Base-by-base conservation (phyloP, 108 stramenopile genomes). In the Nitzschia palea region DNA sequence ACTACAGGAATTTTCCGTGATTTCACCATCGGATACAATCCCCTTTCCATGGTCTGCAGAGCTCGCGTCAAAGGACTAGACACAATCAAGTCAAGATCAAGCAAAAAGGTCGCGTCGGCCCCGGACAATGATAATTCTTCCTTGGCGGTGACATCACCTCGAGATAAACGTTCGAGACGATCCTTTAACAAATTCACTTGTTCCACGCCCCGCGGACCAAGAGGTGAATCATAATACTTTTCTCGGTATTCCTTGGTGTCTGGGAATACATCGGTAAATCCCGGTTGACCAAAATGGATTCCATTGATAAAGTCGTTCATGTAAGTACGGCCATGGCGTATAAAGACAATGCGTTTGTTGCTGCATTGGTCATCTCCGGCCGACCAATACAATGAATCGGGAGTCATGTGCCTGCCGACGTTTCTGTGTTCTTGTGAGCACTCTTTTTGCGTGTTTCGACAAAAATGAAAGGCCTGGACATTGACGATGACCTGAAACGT, bases 301-400 rank as follows among this genome's bases (percentile, higher is more conserved):
- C 83, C 83, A 18, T 67, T 71, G 20, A 86, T 61, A 51, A 77
- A 78, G 44, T 86, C 85, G 44, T 86, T 86, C 85, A 86, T 86
- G 54, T 77, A 80, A 1, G 85, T 80, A 34, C 75, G 73, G 8
- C 81, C 85, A 68, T 86, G 85, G 0, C 85, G 80, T 20, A 86
- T 75, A 4, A 80, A 74, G 28, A 78, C 54, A 31, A 74, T 62
- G 32, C 59, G 58, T 53, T 74, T 74, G 27, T 48, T 34, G 17
- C 56, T 34, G 51, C 51, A 9, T 22, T n/a, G 9, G 6, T 52
- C 17, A n/a, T 52, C 17, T 9, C 51, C 17, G 51, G 20, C 51
- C 51, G 51, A 12, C n/a, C 14, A 56, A 34, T 5, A 34, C 55
- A 56, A 52, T 8, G 12, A 9, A 52, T 40, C 37, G 12, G 37